Evolutionary conservation across 73 alveolate species (phyloP).

Genomic region (Tetrahymena malaccensis): DNA sequence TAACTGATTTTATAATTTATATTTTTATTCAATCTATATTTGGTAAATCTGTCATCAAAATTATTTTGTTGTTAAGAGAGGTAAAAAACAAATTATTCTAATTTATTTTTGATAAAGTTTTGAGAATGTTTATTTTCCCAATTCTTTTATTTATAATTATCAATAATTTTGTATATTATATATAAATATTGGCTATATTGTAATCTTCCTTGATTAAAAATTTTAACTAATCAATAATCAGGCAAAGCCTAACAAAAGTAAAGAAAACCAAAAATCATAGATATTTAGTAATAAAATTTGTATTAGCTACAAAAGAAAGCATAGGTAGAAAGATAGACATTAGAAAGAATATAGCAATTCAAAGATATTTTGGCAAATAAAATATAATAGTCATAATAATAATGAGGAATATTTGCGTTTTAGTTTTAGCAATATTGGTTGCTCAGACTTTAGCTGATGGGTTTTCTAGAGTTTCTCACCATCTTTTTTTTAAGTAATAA

Average conservation of each 20-base stretch:
- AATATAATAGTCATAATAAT: neutral
- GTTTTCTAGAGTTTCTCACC: neutral
- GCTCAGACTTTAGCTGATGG: neutral
- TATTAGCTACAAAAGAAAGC: neutral
- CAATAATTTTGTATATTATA: neutral
- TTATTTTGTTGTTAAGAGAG: no score
- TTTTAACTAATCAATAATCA: neutral
- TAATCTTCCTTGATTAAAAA: neutral
- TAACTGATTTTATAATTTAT: no score
- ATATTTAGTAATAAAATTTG: neutral
- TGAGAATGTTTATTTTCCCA: neutral
- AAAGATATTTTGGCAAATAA: neutral
- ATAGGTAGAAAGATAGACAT: neutral
- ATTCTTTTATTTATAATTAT: neutral
- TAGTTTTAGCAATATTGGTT: neutral
- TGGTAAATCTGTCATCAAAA: neutral
- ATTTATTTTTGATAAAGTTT: neutral
- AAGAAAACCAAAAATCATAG: neutral
- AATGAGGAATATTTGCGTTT: neutral
- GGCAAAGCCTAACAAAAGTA: neutral
- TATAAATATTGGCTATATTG: neutral
- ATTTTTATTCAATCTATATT: no score
- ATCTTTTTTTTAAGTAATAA: neutral
- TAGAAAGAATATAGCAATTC: no score
- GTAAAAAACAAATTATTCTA: no score